Percentiles rank a stretch among this genome's conserved stretches.
Evolutionary conservation across 1,139 yeast species (phyloP).

Genomic region (Debaryomycetaceae sp.): DNA sequence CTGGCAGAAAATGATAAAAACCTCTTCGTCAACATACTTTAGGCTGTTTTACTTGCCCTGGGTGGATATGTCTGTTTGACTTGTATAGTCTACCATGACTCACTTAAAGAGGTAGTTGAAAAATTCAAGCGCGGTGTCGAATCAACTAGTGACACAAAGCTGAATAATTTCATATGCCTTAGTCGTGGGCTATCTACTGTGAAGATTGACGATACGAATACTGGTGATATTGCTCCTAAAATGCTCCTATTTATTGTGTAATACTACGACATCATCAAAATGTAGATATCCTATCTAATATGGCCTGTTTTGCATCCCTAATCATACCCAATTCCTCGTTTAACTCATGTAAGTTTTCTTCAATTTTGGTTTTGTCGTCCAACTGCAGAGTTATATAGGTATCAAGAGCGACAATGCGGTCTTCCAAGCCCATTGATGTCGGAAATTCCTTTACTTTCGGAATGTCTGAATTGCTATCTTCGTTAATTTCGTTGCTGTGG

Average conservation of each 20-base stretch:
- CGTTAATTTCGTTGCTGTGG: slow-evolving; percentile 1
- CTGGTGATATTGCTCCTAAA: too few species aligned
- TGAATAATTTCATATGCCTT: too few species aligned
- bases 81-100: slow-evolving; percentile 11
- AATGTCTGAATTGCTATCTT: not conserved
- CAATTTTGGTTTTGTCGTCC: not conserved
- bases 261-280: too few species aligned
- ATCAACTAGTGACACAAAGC: slow-evolving; percentile 6
- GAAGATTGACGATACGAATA: too few species aligned
- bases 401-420: not conserved
- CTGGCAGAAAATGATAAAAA: slow-evolving; percentile 1
- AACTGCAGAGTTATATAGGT: not conserved
- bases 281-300: too few species aligned
- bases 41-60: not conserved
- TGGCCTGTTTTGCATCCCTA: not conserved
- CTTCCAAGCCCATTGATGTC: not conserved
- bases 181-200: too few species aligned
- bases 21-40: slow-evolving; percentile 4
- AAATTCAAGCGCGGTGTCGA: slow-evolving; percentile 20
- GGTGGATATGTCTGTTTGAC: too few species aligned
- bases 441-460: not conserved
- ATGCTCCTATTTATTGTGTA: too few species aligned
- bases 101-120: slow-evolving; percentile 18
- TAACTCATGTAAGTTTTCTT: not conserved
- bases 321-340: not conserved